These are phyloP conservation scores for Pythium monospermum DNA, from an alignment of 352 stramenopile species.

Conservation along the genomic window DNA sequence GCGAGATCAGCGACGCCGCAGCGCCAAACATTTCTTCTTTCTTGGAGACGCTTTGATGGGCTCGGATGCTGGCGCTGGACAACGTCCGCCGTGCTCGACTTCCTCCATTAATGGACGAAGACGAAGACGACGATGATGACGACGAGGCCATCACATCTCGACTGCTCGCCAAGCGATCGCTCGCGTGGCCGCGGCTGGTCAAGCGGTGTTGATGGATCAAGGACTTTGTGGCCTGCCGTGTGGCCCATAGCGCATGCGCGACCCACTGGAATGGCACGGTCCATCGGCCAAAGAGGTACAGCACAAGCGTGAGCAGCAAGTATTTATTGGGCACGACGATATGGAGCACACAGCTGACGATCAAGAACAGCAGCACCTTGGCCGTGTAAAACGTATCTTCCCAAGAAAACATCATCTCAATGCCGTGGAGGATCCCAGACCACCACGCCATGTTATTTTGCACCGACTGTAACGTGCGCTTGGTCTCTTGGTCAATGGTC, in stretches of 20 bases:
- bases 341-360: conserved; percentile 81
- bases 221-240: conserved; percentile 62
- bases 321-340: conserved; percentile 85
- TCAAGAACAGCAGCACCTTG: conserved; percentile 74
- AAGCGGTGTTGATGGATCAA: conserved; percentile 77
- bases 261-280: conserved; percentile 77
- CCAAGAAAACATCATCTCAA: conserved; percentile 88
- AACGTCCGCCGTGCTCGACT: conserved; percentile 42
- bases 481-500: conserved; percentile 79
- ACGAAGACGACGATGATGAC: conserved; percentile 19
- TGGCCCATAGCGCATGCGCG: conserved; percentile 54
- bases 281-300: conserved; percentile 79
- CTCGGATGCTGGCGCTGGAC: conserved; percentile 54
- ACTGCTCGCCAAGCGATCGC: conserved; percentile 31
- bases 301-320: conserved; percentile 61
- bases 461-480: conserved; percentile 76
- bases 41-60: conserved; percentile 73
- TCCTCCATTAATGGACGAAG: conserved; percentile 29
- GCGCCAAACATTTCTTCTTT: conserved; percentile 84
- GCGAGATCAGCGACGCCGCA: conserved; percentile 69
- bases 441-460: conserved; percentile 89
- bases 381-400: conserved; percentile 85
- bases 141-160: conserved; percentile 22
- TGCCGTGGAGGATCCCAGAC: conserved; percentile 73
- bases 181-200: conserved; percentile 51